These are phyloP conservation scores for Rhizopus microsporus DNA, from an alignment of 371 early-diverging fungal genomes.

Conservation along the genomic window DNA sequence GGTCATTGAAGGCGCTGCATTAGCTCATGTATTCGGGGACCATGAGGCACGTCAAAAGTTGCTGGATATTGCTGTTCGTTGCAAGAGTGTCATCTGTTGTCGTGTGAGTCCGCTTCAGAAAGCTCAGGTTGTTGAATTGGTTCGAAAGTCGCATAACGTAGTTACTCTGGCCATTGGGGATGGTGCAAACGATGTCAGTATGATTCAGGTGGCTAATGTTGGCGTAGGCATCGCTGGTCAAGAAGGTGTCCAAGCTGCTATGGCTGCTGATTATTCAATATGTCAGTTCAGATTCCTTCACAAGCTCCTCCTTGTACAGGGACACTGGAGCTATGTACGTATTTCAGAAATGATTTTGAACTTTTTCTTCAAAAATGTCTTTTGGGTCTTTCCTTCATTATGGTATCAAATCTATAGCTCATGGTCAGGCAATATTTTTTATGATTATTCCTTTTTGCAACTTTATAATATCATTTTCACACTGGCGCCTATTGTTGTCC, in stretches of 20 bases:
- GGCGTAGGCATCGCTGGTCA: slow-evolving; percentile 91
- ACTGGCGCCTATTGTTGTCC: slow-evolving; percentile 64
- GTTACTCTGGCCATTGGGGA: slow-evolving; percentile 96
- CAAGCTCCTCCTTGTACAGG: slow-evolving; percentile 80
- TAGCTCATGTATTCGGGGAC: slow-evolving; percentile 76
- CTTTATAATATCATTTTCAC: slow-evolving; percentile 84
- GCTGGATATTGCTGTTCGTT: slow-evolving; percentile 76
- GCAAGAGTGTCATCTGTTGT: slow-evolving; percentile 92
- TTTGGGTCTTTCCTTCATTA: slow-evolving; percentile 82
- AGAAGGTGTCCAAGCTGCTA: slow-evolving; percentile 88
- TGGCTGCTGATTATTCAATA: slow-evolving; percentile 91
- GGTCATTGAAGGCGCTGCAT: slow-evolving; percentile 89
- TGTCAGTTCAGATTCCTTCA: slow-evolving; percentile 87
- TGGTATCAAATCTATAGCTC: slow-evolving; percentile 87
- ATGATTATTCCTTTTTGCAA: slow-evolving; percentile 84
- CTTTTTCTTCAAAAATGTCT: slow-evolving; percentile 93
- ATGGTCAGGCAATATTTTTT: slow-evolving; percentile 83
- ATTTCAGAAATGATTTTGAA: slow-evolving; percentile 87
- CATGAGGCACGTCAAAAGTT: slow-evolving; percentile 60
- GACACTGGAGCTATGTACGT: slow-evolving; percentile 89
- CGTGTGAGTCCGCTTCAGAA: slow-evolving; percentile 97
- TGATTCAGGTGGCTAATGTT: slow-evolving; percentile 95
- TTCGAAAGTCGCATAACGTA: slow-evolving; percentile 76
- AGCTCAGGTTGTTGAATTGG: slow-evolving; percentile 91
- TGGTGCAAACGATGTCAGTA: slow-evolving; percentile 96